Conservation (phyloP, 148 eudicot genomes). For the Rhododendron molle region DNA sequence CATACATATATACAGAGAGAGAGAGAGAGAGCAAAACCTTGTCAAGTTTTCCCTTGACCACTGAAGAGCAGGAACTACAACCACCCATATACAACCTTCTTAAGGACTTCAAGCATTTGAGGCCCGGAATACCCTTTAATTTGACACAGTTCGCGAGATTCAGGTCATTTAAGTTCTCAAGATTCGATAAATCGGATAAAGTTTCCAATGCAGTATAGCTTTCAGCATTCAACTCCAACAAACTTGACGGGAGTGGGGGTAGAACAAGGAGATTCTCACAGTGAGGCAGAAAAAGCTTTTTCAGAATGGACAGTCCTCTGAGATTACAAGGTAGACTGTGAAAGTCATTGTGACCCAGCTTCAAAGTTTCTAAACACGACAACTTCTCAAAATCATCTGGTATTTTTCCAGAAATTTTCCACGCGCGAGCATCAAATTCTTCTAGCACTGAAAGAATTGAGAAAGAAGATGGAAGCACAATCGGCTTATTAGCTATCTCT, state of each 20-base stretch:
- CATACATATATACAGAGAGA: background rate
- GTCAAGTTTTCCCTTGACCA: slow-evolving; percentile 29
- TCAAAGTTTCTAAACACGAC: slow-evolving; percentile 35
- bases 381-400: slow-evolving; percentile 40
- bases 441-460: slow-evolving; percentile 30
- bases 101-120: slow-evolving; percentile 48
- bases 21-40: slow-evolving; percentile 31
- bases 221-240: slow-evolving; percentile 46
- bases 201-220: slow-evolving; percentile 42
- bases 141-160: slow-evolving; percentile 48
- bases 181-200: slow-evolving; percentile 43
- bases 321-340: slow-evolving; percentile 45
- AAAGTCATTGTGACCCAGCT: slow-evolving; percentile 50
- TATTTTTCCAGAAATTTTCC: slow-evolving; percentile 43
- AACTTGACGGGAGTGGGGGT: slow-evolving; percentile 55
- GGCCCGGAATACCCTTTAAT: slow-evolving; percentile 46
- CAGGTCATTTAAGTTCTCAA: slow-evolving; percentile 39
- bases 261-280: slow-evolving; percentile 42
- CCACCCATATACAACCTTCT: slow-evolving; percentile 52
- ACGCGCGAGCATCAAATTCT: slow-evolving; percentile 48
- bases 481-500: background rate
- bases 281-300: slow-evolving; percentile 34
- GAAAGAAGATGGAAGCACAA: slow-evolving; percentile 45
- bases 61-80: slow-evolving; percentile 34
- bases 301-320: slow-evolving; percentile 34